Evolutionary conservation across 2,329 filamentous ascomycete genomes (phyloP).

Genomic region (Coniochaeta ligniaria): DNA sequence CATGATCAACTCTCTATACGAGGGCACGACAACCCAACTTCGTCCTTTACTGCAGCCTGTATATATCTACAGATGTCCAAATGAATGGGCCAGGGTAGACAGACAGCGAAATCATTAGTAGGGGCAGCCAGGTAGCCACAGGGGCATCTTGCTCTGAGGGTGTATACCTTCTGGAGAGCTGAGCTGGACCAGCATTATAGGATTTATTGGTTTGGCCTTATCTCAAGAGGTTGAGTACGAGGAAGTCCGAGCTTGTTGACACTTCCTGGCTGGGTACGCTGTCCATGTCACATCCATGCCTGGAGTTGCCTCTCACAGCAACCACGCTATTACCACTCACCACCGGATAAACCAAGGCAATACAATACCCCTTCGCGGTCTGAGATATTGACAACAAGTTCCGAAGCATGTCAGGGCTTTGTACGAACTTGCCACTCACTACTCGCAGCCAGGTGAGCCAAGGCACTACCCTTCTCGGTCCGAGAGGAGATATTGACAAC

Average conservation of each 20-base stretch:
- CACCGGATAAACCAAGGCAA: neutral
- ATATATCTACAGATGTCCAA: neutral
- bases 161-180: neutral
- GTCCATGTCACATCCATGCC: neutral
- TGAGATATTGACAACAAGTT: neutral
- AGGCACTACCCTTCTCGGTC: neutral
- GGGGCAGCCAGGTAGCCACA: neutral
- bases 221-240: neutral
- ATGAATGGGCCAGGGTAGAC: neutral
- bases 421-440: no score
- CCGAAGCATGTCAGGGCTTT: neutral
- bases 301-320: neutral
- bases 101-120: neutral
- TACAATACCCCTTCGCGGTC: neutral
- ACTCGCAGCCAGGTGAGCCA: neutral
- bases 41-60: no score
- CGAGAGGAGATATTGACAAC: no score
- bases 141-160: neutral
- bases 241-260: neutral
- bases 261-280: neutral
- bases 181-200: neutral
- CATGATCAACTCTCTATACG: no score
- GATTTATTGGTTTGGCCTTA: neutral
- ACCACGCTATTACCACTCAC: neutral
- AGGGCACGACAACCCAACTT: no score